Conservation (phyloP, 75 land plant species). For the Picea sitchensis region DNA sequence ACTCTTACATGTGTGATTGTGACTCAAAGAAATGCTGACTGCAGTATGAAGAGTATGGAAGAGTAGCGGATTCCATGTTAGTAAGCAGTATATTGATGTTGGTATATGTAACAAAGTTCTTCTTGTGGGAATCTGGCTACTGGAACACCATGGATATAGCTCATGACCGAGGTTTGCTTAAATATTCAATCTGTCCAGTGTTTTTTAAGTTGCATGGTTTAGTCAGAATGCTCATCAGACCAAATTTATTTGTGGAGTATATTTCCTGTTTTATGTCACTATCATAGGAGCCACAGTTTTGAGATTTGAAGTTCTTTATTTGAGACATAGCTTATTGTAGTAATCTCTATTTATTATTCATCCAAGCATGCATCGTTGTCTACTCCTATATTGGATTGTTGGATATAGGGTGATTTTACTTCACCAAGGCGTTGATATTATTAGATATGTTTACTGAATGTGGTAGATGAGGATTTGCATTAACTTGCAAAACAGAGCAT, state of each 20-base stretch:
- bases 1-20: background rate
- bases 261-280: background rate
- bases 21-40: background rate
- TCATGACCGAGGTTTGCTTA: slow-evolving; percentile 86
- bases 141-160: slow-evolving; percentile 99
- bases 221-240: background rate
- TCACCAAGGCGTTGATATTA: background rate
- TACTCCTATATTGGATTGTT: background rate
- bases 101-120: slow-evolving; percentile 92
- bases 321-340: background rate
- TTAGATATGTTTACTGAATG: background rate
- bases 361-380: background rate
- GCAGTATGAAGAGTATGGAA: slow-evolving; percentile 84
- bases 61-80: slow-evolving; percentile 86
- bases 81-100: slow-evolving; percentile 84
- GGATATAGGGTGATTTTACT: background rate
- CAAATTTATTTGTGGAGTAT: background rate
- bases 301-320: background rate
- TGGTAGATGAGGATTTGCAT: background rate
- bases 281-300: background rate
- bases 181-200: background rate
- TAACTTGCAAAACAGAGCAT: background rate
- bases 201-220: background rate
- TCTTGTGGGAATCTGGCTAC: slow-evolving; percentile 99
- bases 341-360: background rate